Conservation (phyloP, 2,329 filamentous ascomycete genomes). For the Septoria petroselini region DNA sequence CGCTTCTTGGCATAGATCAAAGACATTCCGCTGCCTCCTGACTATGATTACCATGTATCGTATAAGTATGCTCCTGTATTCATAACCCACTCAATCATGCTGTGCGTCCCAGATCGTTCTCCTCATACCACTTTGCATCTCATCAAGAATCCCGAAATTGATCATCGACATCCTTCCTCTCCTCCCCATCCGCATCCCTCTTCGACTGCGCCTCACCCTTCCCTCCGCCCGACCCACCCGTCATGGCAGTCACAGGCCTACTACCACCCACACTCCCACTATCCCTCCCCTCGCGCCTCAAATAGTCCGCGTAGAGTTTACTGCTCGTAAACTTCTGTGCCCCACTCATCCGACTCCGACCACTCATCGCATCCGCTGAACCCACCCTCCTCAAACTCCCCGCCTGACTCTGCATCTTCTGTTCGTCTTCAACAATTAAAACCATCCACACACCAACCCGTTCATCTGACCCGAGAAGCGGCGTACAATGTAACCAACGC, state of each 20-base stretch:
- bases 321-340: conserved; percentile 29
- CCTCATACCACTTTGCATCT: too few relatives aligned
- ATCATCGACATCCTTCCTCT: conserved; percentile 27
- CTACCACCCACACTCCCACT: conserved; percentile 9
- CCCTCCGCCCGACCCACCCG: not conserved
- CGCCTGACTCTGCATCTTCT: conserved; percentile 25
- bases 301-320: conserved; percentile 40
- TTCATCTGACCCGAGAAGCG: conserved; percentile 44
- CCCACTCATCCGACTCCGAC: conserved; percentile 3
- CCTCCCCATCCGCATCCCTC: conserved; percentile 29
- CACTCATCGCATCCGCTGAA: not conserved
- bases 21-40: too few relatives aligned
- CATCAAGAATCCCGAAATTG: conserved; percentile 34
- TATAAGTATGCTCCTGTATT: too few relatives aligned
- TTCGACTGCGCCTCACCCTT: conserved; percentile 12
- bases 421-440: conserved; percentile 45
- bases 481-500: conserved; percentile 48
- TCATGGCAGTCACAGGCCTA: conserved; percentile 13
- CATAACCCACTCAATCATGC: too few relatives aligned
- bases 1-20: too few relatives aligned
- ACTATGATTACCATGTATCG: too few relatives aligned
- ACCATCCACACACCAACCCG: conserved; percentile 49
- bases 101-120: too few relatives aligned
- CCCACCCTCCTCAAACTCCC: conserved; percentile 26
- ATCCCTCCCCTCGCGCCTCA: conserved; percentile 34